A percentile compares a stretch with the other conserved stretches of the same genome.
Conservation (phyloP, 2,329 filamentous ascomycete species). For the Colletotrichum gigasporum region DNA sequence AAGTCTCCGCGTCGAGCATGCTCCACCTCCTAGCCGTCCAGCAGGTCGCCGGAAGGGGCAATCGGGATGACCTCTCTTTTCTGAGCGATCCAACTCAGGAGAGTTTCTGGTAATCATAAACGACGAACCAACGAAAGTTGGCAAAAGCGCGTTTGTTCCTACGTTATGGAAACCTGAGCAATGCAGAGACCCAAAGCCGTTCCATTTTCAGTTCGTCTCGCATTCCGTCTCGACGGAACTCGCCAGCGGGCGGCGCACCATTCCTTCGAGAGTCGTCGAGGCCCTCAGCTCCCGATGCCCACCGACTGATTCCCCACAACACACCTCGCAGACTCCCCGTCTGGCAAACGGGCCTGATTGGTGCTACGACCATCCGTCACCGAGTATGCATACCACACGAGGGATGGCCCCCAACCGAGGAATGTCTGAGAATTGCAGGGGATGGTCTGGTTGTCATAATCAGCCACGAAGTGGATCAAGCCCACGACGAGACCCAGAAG, state of each 20-base stretch:
- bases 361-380: constrained; percentile 1
- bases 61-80: neutral
- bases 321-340: constrained; percentile 5
- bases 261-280: constrained; percentile 26
- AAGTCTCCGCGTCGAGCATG: neutral
- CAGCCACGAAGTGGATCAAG: constrained; percentile 27
- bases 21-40: neutral
- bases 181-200: constrained; percentile 24
- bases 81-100: neutral
- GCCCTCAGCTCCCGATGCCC: constrained; percentile 15
- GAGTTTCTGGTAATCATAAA: constrained; percentile 6
- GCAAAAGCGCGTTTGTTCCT: constrained; percentile 16
- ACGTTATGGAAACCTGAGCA: constrained; percentile 14
- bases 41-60: neutral
- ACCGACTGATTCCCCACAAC: constrained; percentile 9
- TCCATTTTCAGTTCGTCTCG: constrained; percentile 3
- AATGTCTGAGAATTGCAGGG: constrained; percentile 32
- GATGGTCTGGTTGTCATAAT: constrained; percentile 25
- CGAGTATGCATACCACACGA: constrained; percentile 18
- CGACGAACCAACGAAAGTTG: constrained; percentile 22
- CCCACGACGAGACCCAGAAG: constrained; percentile 16
- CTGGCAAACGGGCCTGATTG: constrained; percentile 5
- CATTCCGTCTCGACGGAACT: constrained; percentile 17
- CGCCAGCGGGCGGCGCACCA: constrained; percentile 7
- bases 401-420: constrained; percentile 25